Percentiles rank a stretch among this genome's conserved stretches.
Evolutionary conservation across 2,329 filamentous ascomycete species (phyloP).

Genomic region (Fusarium buharicum): DNA sequence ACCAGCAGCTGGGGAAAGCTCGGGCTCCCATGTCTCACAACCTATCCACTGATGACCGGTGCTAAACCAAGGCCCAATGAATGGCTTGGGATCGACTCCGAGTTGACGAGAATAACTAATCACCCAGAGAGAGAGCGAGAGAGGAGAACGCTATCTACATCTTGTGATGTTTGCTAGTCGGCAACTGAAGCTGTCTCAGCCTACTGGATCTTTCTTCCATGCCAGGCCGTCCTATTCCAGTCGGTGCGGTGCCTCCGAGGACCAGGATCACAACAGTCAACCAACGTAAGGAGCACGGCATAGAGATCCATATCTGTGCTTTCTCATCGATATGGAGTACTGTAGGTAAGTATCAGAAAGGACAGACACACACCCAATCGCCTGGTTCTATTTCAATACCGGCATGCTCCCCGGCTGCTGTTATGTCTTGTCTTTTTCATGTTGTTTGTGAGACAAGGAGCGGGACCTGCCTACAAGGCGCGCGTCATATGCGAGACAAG

Average conservation of each 20-base stretch:
- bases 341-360: background rate
- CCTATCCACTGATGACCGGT: background rate
- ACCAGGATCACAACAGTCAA: conserved; percentile 3
- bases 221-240: conserved; percentile 12
- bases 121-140: background rate
- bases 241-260: conserved; percentile 9
- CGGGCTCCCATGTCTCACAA: conserved; percentile 15
- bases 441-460: conserved; percentile 24
- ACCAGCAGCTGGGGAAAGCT: too few species aligned
- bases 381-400: conserved; percentile 6
- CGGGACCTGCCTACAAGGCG: conserved; percentile 25
- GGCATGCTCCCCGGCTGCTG: conserved; percentile 33
- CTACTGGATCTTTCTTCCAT: conserved; percentile 8
- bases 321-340: conserved; percentile 1
- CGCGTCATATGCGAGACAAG: conserved; percentile 30
- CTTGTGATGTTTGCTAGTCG: background rate
- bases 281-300: conserved; percentile 14
- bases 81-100: too few species aligned
- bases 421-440: conserved; percentile 13
- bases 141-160: too few species aligned
- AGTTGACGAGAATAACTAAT: too few species aligned
- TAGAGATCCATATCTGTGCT: background rate
- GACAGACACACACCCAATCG: conserved; percentile 24
- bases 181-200: conserved; percentile 25
- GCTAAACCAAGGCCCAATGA: too few species aligned